Evolutionary conservation across 2,329 filamentous ascomycete species (phyloP).

Genomic region (Scedosporium dehoogii): DNA sequence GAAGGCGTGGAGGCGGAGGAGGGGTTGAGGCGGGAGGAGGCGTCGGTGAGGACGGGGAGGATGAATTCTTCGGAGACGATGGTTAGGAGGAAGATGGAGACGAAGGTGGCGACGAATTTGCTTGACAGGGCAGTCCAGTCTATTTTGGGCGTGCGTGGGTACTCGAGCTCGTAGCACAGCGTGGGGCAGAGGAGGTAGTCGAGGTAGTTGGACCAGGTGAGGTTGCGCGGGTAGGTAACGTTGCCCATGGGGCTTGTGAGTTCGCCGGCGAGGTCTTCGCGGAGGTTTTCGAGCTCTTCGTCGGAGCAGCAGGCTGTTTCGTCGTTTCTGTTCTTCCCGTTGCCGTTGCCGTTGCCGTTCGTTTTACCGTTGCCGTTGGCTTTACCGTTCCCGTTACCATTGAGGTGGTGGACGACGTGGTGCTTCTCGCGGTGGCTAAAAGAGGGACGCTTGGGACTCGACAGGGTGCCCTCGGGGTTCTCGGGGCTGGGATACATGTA

Average conservation of each 20-base stretch:
- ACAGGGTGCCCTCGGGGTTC: slow-evolving; percentile 2
- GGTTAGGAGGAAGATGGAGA: slow-evolving; percentile 90
- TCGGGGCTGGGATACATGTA: slow-evolving; percentile 57
- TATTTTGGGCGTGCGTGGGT: slow-evolving; percentile 67
- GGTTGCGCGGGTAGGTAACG: slow-evolving; percentile 81
- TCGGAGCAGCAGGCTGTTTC: slow-evolving; percentile 16
- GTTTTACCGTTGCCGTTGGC: slow-evolving; percentile 38
- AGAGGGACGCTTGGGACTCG: neutral
- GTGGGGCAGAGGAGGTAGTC: slow-evolving; percentile 92
- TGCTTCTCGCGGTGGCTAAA: neutral
- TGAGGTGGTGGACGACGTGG: neutral
- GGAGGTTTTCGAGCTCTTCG: slow-evolving; percentile 56
- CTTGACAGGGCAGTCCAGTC: slow-evolving; percentile 73
- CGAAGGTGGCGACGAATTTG: slow-evolving; percentile 84
- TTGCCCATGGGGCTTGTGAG: slow-evolving; percentile 84
- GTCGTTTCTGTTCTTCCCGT: slow-evolving; percentile 6
- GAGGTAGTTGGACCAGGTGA: slow-evolving; percentile 70
- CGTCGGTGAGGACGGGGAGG: slow-evolving; percentile 74
- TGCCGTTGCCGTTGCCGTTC: slow-evolving; percentile 17
- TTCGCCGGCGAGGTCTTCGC: slow-evolving; percentile 82
- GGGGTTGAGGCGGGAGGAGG: slow-evolving; percentile 41
- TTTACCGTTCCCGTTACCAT: slow-evolving; percentile 18
- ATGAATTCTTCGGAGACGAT: slow-evolving; percentile 93
- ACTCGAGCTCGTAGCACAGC: slow-evolving; percentile 94
- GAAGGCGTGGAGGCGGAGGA: slow-evolving; percentile 19